Base-by-base conservation (phyloP, 2,329 filamentous ascomycete species). In the Fusarium buxicola region DNA sequence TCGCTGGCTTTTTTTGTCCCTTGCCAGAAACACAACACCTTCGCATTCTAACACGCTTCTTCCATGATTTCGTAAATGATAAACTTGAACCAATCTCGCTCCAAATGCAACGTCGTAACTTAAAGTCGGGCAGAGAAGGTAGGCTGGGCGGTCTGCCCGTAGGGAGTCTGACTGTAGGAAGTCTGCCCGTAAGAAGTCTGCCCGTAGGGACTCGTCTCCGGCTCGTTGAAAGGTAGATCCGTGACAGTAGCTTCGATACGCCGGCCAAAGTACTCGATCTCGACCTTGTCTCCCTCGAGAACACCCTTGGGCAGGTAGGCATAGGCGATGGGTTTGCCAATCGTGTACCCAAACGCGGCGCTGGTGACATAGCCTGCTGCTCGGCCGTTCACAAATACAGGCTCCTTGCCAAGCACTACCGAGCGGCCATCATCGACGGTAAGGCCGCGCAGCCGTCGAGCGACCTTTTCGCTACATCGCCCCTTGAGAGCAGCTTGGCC, bases 261-360 rank as follows among this genome's bases (percentile, higher is more conserved):
- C 55, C 73, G 75, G 5, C 85, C 84, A 72, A 89, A 89, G 68
- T 89, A 89, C 65, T 87, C 85, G 53, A 89, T 78, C 67, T 88
- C 84, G 0, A 89, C 84, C 0, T 65, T 54, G 4, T 81, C 77
- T 0, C 85, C 85, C 38, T 84, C 80, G 0, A 49, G 55, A 3
- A 87, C 67, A 2, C 63, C 66, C 10, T 71, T 76, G 0, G 85
- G 85, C 11, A 89, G 72, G 75, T 84, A 87, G 0, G 85, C 82
- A 69, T 84, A 88, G 0, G 84, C 86, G 11, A 88, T 77, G 0
- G 86, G 86, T 71, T 83, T 86, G 24, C 84, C 73, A 9, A 89
- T 69, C 0, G 82, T 85, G 65, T 85, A 88, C 0, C 83, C 86
- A 66, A 88, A 89, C 0, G 83, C 85, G 2, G 86, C 82, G 47